Conservation (phyloP, 805 yeast genomes). For the Komagataella pastoris region DNA sequence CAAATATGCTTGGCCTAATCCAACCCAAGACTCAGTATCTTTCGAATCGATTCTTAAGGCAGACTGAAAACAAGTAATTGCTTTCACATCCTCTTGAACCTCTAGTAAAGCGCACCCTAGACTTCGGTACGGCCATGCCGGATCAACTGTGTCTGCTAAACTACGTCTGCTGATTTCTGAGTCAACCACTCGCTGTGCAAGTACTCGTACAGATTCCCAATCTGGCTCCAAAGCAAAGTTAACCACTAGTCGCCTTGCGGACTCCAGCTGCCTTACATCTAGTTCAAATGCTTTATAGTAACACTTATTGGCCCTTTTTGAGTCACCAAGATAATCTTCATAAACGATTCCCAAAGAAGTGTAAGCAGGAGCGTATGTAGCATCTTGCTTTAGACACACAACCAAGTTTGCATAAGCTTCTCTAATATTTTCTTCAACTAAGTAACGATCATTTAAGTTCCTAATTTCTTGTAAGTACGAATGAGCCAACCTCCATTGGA, state of each 20-base stretch:
- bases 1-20: slow-evolving; percentile 91
- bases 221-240: slow-evolving; percentile 56
- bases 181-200: slow-evolving; percentile 52
- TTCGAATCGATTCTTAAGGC: slow-evolving; percentile 56
- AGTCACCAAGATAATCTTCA: slow-evolving; percentile 40
- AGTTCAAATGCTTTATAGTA: slow-evolving; percentile 83
- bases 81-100: slow-evolving; percentile 55
- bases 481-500: slow-evolving; percentile 65
- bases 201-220: slow-evolving; percentile 75
- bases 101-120: slow-evolving; percentile 72
- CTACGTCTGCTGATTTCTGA: slow-evolving; percentile 46
- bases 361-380: slow-evolving; percentile 65
- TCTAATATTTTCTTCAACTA: slow-evolving; percentile 17
- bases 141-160: slow-evolving; percentile 22
- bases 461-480: slow-evolving; percentile 26
- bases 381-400: slow-evolving; percentile 47
- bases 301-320: slow-evolving; percentile 66
- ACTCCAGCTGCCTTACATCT: slow-evolving; percentile 58
- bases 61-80: slow-evolving; percentile 81
- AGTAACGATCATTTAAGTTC: slow-evolving; percentile 9
- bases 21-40: slow-evolving; percentile 82
- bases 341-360: slow-evolving; percentile 75
- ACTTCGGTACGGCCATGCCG: slow-evolving; percentile 81
- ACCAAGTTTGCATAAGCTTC: slow-evolving; percentile 46
- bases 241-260: slow-evolving; percentile 62